phyloP scores from a whole-genome alignment of 148 eudicot genomes.

The Rhododendron henanense region DNA sequence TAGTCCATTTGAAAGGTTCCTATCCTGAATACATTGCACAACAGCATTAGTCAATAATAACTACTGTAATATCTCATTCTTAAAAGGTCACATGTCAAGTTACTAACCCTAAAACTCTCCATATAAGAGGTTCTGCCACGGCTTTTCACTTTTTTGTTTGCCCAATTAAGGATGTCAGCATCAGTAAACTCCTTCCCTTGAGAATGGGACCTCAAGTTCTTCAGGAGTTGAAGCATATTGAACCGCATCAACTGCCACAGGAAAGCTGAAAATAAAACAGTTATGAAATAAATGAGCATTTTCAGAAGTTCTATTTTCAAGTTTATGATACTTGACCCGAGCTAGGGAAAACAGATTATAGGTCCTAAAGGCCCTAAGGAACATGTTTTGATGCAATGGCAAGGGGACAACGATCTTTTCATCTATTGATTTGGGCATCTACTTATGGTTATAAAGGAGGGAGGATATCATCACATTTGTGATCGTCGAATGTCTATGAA shows the following conservation, averaged over 20 bases:
- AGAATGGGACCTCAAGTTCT: conserved; percentile 65
- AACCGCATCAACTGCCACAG: conserved; percentile 96
- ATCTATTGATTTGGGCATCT: neutral
- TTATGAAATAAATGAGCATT: neutral
- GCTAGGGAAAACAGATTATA: neutral
- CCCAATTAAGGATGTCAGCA: conserved; percentile 78
- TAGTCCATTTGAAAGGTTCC: conserved; percentile 62
- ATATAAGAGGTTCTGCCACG: conserved; percentile 58
- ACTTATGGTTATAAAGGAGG: neutral
- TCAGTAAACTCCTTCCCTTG: conserved; percentile 88
- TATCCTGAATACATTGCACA: conserved; percentile 43
- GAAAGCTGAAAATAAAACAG: conserved; percentile 49
- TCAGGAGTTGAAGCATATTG: conserved; percentile 80
- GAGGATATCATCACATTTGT: neutral
- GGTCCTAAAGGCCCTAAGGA: neutral
- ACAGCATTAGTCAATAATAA: neutral
- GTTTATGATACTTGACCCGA: neutral
- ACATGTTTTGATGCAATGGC: neutral
- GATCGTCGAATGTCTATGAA: neutral
- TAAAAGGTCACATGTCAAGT: neutral
- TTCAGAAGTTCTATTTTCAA: neutral
- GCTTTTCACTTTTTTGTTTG: conserved; percentile 71
- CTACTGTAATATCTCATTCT: neutral
- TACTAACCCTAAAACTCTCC: conserved; percentile 74
- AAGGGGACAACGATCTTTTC: neutral